These are phyloP conservation scores for Schizosaccharomyces cryophilus DNA, from an alignment of 805 yeast species.

Conservation along the genomic window DNA sequence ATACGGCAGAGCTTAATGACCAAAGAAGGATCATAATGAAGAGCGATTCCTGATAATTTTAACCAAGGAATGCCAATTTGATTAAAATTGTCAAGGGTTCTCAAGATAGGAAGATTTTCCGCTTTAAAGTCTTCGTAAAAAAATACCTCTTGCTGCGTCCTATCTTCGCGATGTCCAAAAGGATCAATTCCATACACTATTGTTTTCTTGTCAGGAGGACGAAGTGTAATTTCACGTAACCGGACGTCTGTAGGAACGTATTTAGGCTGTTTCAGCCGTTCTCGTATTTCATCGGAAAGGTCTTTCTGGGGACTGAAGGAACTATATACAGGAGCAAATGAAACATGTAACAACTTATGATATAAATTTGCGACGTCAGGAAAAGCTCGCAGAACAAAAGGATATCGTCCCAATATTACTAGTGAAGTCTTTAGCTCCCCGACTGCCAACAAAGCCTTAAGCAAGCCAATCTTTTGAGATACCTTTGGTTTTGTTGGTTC, in stretches of 20 bases:
- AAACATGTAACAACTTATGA: slow-evolving; percentile 23
- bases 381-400: slow-evolving; percentile 32
- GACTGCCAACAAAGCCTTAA: slow-evolving; percentile 26
- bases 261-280: background rate
- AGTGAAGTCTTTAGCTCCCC: slow-evolving; percentile 26
- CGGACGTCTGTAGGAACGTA: background rate
- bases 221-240: background rate
- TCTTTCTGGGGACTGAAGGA: too few species aligned
- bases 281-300: background rate
- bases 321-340: slow-evolving; percentile 26
- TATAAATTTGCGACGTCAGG: slow-evolving; percentile 24
- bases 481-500: background rate
- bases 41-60: background rate
- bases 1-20: slow-evolving; percentile 38
- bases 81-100: background rate
- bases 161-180: background rate
- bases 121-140: background rate
- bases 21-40: background rate
- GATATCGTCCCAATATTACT: slow-evolving; percentile 32
- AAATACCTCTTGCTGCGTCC: background rate
- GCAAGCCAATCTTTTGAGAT: slow-evolving; percentile 21
- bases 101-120: background rate
- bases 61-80: background rate
- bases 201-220: background rate
- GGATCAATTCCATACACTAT: background rate